A percentile compares a stretch with the other conserved stretches of the same genome.
phyloP scores from a whole-genome alignment of 2,329 filamentous ascomycete genomes.

The Arthrobotrys entomopaga region DNA sequence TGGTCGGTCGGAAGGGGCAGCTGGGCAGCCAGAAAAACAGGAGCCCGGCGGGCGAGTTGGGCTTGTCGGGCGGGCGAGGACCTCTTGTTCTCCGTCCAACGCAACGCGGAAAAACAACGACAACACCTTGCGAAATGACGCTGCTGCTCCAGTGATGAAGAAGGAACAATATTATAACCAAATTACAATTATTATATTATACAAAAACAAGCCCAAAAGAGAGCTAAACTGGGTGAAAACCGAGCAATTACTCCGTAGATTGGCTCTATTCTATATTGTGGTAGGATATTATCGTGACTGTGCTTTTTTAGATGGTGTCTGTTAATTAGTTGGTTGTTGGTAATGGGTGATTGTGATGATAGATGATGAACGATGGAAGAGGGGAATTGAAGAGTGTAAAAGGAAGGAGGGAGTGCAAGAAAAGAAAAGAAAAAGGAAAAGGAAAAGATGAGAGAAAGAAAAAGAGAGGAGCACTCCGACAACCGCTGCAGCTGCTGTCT shows the following conservation, averaged over 20 bases:
- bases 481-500: background rate
- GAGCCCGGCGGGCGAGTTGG: no score
- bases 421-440: conserved; percentile 57
- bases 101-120: conserved; percentile 1
- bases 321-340: background rate
- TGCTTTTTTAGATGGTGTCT: no score
- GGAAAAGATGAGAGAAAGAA: conserved; percentile 56
- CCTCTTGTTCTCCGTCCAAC: background rate
- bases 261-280: no score
- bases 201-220: no score
- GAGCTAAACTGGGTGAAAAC: no score
- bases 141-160: background rate
- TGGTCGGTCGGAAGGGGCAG: conserved; percentile 55
- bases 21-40: conserved; percentile 53
- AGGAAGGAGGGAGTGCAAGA: conserved; percentile 54
- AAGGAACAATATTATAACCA: no score
- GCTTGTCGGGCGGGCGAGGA: background rate
- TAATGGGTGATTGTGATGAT: background rate
- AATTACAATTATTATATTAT: no score
- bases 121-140: background rate
- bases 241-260: no score
- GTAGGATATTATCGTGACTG: no score
- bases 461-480: conserved; percentile 35
- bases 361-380: conserved; percentile 28
- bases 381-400: conserved; percentile 40